Evolutionary conservation across 2,329 filamentous ascomycete species (phyloP), one percentile per base, ranked within the genome.

Genomic region (Pseudomassariella vexata): DNA sequence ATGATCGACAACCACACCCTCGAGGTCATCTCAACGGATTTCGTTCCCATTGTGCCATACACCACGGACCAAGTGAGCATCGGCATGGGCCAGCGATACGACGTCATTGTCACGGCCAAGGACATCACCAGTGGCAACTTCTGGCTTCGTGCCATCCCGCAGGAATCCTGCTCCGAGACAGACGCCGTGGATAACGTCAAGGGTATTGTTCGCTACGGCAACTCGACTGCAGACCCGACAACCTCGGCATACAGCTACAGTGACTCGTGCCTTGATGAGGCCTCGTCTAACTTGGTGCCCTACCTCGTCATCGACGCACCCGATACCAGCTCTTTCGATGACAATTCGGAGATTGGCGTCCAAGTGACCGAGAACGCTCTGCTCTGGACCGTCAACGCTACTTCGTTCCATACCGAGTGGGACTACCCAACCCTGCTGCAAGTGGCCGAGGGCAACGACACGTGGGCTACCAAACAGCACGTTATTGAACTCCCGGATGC

Each of bases 11-110:
- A 66, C 24, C 75, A 79, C 49, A 60, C 43, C 2, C 50, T 79
- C 38, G 68, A 59, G 0, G 70, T 79, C 21, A 72, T 79, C 26
- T 60, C 63, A 0, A 60, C 52, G 12, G 76, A 77, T 37, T 53
- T 77, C 3, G 70, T 79, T 0, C 69, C 73, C 3, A 61, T 79
- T n/a, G 42, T 58, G 19, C 73, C 74, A 0, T 79, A 69, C 37
- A 52, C 52, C 1, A 64, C 71, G 1, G 58, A 62, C 0, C 56
- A 52, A 23, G 33, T 73, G 5, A 55, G 53, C 14, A 47, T 73
- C 28, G 59, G 53, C 7, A 65, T 69, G 42, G 65, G 65, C 15
- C 51, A 58, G 41, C 51, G 20, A 17, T 46, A 39, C 28, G 37
- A 39, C 14, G 30, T 39, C n/a, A 29, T 39, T 17, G 18, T 39